Percentiles rank a stretch among this genome's conserved stretches.
Evolutionary conservation across 345 rosid genomes (phyloP).

Genomic region (Melastoma malabathricum): DNA sequence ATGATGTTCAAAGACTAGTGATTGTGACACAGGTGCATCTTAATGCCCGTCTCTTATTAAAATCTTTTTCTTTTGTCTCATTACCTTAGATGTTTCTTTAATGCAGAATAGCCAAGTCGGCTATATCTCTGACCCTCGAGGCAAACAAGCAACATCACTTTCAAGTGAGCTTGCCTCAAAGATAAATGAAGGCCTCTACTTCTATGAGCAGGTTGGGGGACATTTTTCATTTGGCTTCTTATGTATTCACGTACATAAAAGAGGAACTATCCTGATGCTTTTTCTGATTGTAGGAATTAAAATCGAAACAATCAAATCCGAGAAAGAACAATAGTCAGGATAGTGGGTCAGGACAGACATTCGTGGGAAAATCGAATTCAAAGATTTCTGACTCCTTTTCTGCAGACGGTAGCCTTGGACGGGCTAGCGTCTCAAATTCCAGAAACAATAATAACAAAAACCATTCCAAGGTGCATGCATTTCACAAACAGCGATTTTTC

Average conservation of each 20-base stretch:
- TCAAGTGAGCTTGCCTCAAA: conserved; percentile 72
- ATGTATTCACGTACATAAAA: neutral
- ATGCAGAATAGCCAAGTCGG: conserved; percentile 57
- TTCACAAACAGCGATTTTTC: conserved; percentile 63
- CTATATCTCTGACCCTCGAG: conserved; percentile 30
- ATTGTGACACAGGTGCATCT: conserved; percentile 75
- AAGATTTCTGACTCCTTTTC: too few relatives aligned
- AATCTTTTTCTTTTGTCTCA: neutral
- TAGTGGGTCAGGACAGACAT: conserved; percentile 15
- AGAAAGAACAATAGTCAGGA: conserved; percentile 42
- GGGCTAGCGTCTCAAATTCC: conserved; percentile 32
- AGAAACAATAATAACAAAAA: conserved; percentile 55
- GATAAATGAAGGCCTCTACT: conserved; percentile 88
- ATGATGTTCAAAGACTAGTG: conserved; percentile 85
- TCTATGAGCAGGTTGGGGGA: conserved; percentile 69
- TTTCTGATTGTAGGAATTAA: conserved; percentile 47
- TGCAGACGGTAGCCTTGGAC: conserved; percentile 18
- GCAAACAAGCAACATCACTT: conserved; percentile 35
- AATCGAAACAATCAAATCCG: conserved; percentile 39
- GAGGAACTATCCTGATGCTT: conserved; percentile 4
- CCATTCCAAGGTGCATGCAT: conserved; percentile 47
- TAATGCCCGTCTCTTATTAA: neutral
- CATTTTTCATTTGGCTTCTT: conserved; percentile 3
- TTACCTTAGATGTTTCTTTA: conserved; percentile 12
- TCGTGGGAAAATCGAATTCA: too few relatives aligned